phyloP scores from a whole-genome alignment of 2,329 filamentous ascomycete genomes.

The Phoma sp. region DNA sequence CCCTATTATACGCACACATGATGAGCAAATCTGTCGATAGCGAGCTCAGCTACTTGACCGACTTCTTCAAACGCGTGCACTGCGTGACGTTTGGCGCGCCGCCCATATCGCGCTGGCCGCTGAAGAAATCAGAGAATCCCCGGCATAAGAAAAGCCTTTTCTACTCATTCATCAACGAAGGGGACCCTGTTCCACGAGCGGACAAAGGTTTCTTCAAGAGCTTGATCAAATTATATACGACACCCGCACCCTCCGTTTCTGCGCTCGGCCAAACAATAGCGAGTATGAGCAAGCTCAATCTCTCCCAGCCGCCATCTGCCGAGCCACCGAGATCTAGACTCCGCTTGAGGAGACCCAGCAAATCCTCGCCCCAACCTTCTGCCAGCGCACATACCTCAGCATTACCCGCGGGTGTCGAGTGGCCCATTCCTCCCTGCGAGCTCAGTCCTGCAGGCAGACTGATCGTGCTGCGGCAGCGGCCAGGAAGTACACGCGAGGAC shows the following conservation, averaged over 20 bases:
- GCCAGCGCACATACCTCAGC: constrained; percentile 40
- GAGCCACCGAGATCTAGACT: constrained; percentile 24
- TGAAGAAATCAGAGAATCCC: constrained; percentile 62
- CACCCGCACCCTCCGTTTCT: constrained; percentile 59
- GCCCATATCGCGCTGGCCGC: constrained; percentile 74
- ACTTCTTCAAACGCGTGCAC: constrained; percentile 78
- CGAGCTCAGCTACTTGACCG: constrained; percentile 73
- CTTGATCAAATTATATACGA: constrained; percentile 73
- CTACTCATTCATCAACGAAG: constrained; percentile 82
- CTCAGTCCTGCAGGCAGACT: constrained; percentile 75
- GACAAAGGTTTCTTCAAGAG: constrained; percentile 79
- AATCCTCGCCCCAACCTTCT: constrained; percentile 33
- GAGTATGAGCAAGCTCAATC: constrained; percentile 36
- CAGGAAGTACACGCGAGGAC: constrained; percentile 47
- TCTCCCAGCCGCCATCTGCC: constrained; percentile 17
- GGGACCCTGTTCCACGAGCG: constrained; percentile 79
- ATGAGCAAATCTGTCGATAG: constrained; percentile 67
- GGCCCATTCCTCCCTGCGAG: constrained; percentile 71
- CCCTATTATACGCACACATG: constrained; percentile 84
- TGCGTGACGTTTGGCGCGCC: constrained; percentile 88
- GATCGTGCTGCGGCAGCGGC: constrained; percentile 64
- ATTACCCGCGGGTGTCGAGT: constrained; percentile 52
- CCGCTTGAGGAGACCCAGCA: constrained; percentile 28
- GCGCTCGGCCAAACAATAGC: constrained; percentile 27
- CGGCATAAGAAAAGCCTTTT: constrained; percentile 72